Evolutionary conservation across 2,329 filamentous ascomycete species (phyloP).

Genomic region (Chrysoporthe austroafricana): DNA sequence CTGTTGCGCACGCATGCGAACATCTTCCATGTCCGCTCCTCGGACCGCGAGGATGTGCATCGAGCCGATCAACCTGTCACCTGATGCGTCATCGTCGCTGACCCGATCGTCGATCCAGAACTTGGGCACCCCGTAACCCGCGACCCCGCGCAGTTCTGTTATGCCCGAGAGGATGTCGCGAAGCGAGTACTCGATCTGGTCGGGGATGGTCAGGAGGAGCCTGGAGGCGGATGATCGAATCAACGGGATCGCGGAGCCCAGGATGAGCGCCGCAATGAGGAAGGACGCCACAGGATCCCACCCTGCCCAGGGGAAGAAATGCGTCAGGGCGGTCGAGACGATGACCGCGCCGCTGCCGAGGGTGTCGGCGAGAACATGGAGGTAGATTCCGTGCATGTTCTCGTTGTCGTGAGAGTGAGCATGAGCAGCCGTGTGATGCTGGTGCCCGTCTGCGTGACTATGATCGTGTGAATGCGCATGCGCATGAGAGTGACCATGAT

Average conservation of each 20-base stretch:
- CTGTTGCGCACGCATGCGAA: conserved; percentile 73
- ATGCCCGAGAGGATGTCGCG: conserved; percentile 86
- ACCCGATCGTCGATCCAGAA: conserved; percentile 86
- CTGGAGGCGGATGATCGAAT: conserved; percentile 83
- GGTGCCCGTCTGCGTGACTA: conserved; percentile 39
- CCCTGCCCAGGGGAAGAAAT: conserved; percentile 86
- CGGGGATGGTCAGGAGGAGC: conserved; percentile 82
- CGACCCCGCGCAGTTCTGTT: conserved; percentile 79
- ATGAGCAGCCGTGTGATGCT: conserved; percentile 29
- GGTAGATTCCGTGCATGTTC: conserved; percentile 96
- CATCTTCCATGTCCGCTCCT: conserved; percentile 77
- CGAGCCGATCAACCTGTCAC: conserved; percentile 71
- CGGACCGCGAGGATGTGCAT: conserved; percentile 82
- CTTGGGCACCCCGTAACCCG: conserved; percentile 81
- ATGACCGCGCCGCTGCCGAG: conserved; percentile 95
- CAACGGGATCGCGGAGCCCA: conserved; percentile 86
- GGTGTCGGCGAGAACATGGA: conserved; percentile 93
- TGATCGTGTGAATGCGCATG: conserved; percentile 56
- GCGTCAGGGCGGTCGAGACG: conserved; percentile 83
- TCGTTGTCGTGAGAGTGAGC: conserved; percentile 79
- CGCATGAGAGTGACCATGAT: conserved; percentile 42
- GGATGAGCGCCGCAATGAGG: conserved; percentile 90
- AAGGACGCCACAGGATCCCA: conserved; percentile 96
- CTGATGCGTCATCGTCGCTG: conserved; percentile 43
- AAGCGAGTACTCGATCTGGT: conserved; percentile 83